Evolutionary conservation across 306 rosid genomes (phyloP).

Genomic region (Cicer arietinum): DNA sequence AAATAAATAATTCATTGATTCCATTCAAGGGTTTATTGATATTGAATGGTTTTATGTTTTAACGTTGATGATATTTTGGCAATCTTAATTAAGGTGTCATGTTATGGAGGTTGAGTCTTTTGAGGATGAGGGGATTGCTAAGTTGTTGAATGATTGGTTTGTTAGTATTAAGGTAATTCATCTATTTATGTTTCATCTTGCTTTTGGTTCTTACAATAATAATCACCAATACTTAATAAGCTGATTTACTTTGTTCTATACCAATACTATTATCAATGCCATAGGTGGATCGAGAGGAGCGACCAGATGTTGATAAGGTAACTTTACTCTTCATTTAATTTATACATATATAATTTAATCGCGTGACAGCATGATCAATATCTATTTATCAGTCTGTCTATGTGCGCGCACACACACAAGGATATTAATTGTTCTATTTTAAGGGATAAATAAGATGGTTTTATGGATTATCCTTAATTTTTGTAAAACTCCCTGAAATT

Average conservation of each 20-base stretch:
- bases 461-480: neutral
- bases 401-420: neutral
- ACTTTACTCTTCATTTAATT: neutral
- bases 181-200: constrained; percentile 18
- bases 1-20: too few relatives aligned
- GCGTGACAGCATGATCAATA: neutral
- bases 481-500: constrained; percentile 13
- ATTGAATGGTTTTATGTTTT: neutral
- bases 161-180: constrained; percentile 79
- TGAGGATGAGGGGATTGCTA: constrained; percentile 80
- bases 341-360: neutral
- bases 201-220: constrained; percentile 22
- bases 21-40: too few relatives aligned
- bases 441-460: neutral
- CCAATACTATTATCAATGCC: constrained; percentile 30
- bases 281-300: constrained; percentile 97
- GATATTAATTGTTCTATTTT: neutral
- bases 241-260: constrained; percentile 33
- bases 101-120: constrained; percentile 99
- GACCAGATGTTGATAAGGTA: constrained; percentile 99
- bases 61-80: constrained; percentile 34
- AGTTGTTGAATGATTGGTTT: constrained; percentile 86
- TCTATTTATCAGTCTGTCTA: constrained; percentile 2
- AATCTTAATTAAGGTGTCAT: constrained; percentile 76
- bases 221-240: constrained; percentile 10